Percentiles rank a stretch among this genome's conserved stretches.
Evolutionary conservation across 306 rosid species (phyloP).

Genomic region (Cotoneaster glaucophyllus): DNA sequence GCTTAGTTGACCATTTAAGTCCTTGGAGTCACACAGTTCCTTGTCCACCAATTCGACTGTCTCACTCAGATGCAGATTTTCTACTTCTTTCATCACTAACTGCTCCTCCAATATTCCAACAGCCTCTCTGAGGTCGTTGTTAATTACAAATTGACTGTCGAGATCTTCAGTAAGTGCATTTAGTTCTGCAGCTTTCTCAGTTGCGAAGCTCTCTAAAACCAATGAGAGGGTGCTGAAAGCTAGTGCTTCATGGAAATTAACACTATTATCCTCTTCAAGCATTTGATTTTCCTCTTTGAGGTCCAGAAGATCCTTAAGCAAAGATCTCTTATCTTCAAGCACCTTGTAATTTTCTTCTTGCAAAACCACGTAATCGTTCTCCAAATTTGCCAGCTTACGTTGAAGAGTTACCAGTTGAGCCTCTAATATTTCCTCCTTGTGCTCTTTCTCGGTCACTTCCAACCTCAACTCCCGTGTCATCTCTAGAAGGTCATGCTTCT

Average conservation of each 20-base stretch:
- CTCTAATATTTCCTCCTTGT: conserved; percentile 41
- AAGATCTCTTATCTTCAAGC: conserved; percentile 51
- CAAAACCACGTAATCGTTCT: conserved; percentile 33
- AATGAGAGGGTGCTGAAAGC: conserved; percentile 40
- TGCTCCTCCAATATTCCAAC: conserved; percentile 42
- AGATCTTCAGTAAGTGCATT: conserved; percentile 48
- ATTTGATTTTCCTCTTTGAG: conserved; percentile 45
- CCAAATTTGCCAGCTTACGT: conserved; percentile 44
- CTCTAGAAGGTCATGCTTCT: conserved; percentile 57
- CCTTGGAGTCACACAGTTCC: conserved; percentile 44
- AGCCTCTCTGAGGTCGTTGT: conserved; percentile 46
- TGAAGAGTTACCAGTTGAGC: conserved; percentile 40
- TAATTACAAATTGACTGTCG: conserved; percentile 33
- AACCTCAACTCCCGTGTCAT: conserved; percentile 40
- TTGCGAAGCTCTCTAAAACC: conserved; percentile 55
- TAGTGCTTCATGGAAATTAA: conserved; percentile 52
- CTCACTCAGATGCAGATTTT: conserved; percentile 47
- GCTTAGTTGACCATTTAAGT: conserved; percentile 41
- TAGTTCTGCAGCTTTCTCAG: conserved; percentile 56
- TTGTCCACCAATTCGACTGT: conserved; percentile 38
- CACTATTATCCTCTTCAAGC: conserved; percentile 48
- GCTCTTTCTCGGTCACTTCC: conserved; percentile 51
- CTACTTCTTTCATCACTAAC: conserved; percentile 47
- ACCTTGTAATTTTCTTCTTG: conserved; percentile 54
- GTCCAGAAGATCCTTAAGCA: conserved; percentile 43